Conservation (phyloP, 2,329 filamentous ascomycete species). For the Colletotrichum echinochloae region DNA sequence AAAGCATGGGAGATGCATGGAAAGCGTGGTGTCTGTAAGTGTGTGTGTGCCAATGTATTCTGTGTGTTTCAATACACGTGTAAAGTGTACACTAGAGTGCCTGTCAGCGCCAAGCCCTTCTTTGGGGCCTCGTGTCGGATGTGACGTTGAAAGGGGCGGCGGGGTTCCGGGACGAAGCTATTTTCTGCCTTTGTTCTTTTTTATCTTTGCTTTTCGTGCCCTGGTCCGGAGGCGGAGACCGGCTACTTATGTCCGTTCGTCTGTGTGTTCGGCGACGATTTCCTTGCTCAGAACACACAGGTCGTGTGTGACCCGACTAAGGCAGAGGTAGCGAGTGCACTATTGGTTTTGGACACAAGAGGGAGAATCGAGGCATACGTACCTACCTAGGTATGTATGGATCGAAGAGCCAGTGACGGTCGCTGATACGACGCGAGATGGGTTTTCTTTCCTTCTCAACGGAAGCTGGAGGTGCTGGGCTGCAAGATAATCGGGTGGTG, state of each 20-base stretch:
- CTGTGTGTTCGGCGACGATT: neutral
- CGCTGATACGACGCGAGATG: neutral
- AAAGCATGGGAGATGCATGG: neutral
- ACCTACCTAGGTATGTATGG: too few relatives aligned
- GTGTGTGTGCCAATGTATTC: neutral
- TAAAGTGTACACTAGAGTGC: too few relatives aligned
- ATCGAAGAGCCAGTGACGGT: neutral
- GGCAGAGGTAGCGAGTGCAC: neutral
- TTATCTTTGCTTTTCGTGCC: neutral
- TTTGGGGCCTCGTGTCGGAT: neutral
- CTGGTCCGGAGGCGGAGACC: neutral
- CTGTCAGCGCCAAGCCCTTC: constrained; percentile 1
- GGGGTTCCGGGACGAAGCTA: neutral
- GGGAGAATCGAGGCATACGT: neutral
- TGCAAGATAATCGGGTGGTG: neutral
- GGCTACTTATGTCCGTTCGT: too few relatives aligned
- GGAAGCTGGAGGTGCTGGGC: neutral
- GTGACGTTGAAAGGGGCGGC: constrained; percentile 8
- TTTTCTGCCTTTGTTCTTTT: neutral
- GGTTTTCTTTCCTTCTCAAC: neutral
- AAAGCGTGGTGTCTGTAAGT: neutral
- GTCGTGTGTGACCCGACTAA: neutral
- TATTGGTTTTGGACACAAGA: neutral
- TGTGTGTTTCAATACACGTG: constrained; percentile 1
- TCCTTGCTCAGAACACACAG: neutral